These are phyloP conservation scores for Volvox carteri DNA, from an alignment of 163 green algal genomes.

Conservation along the genomic window DNA sequence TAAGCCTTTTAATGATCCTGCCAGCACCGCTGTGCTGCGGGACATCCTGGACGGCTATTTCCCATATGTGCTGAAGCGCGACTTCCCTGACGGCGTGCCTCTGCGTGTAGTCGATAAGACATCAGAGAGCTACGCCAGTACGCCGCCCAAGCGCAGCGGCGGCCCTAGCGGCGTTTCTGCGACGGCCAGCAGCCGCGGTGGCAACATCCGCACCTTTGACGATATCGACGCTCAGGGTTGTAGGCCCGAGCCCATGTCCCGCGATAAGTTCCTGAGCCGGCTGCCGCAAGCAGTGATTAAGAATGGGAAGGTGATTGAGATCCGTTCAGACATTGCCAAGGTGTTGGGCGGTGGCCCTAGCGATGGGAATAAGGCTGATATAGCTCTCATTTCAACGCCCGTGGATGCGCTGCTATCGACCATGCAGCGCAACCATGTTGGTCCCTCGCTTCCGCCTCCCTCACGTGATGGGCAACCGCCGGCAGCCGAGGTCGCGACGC, in stretches of 20 bases:
- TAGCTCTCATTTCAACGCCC: conserved; percentile 54
- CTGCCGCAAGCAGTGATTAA: conserved; percentile 64
- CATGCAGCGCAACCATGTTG: conserved; percentile 63
- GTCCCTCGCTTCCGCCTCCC: conserved; percentile 61
- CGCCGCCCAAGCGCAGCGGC: neutral
- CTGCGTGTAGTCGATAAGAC: conserved; percentile 62
- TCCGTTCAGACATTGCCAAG: conserved; percentile 51
- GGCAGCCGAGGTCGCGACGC: conserved; percentile 32
- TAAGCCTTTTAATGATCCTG: conserved; percentile 60
- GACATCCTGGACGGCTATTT: conserved; percentile 81
- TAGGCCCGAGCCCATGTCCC: conserved; percentile 33
- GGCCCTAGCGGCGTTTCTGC: neutral
- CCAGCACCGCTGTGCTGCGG: conserved; percentile 41
- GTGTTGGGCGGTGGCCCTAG: conserved; percentile 11
- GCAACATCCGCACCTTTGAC: conserved; percentile 62
- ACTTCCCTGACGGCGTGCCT: conserved; percentile 71
- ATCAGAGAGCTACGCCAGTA: conserved; percentile 42
- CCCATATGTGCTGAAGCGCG: conserved; percentile 69
- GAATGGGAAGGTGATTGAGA: conserved; percentile 73
- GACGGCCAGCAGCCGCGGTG: neutral
- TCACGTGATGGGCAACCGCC: conserved; percentile 52
- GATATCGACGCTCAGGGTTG: conserved; percentile 37
- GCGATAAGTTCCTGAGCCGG: conserved; percentile 67
- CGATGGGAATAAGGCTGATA: conserved; percentile 20
- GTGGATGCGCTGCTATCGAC: conserved; percentile 68